Conservation (phyloP, 2,329 filamentous ascomycete genomes). For the Fusarium sp. region DNA sequence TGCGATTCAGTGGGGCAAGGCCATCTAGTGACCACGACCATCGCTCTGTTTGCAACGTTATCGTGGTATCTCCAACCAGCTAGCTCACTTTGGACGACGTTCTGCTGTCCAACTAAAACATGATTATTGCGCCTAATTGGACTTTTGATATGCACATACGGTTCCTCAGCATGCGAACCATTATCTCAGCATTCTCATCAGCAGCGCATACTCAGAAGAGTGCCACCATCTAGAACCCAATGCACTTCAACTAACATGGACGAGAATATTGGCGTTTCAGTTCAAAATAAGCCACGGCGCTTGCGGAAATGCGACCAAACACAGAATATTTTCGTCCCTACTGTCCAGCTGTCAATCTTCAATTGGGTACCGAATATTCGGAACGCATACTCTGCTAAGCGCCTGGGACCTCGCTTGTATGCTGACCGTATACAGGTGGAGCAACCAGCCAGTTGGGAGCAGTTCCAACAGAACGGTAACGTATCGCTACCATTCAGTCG, state of each 20-base stretch:
- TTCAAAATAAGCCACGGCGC: neutral
- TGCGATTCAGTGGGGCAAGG: neutral
- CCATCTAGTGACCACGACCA: neutral
- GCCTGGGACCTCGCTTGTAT: neutral
- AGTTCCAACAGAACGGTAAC: neutral
- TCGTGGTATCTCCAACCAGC: neutral
- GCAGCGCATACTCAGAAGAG: neutral
- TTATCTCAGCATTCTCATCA: neutral
- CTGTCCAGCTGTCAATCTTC: neutral
- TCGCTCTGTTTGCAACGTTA: neutral
- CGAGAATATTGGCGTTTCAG: neutral
- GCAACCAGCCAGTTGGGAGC: neutral
- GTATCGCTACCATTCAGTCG: neutral
- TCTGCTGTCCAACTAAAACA: neutral
- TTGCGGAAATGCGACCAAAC: neutral
- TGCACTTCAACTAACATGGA: neutral
- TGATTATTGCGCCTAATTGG: neutral
- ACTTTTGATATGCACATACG: neutral
- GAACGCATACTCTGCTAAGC: conserved; percentile 5
- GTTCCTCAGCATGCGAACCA: neutral
- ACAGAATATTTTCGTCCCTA: neutral
- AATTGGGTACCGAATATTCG: neutral
- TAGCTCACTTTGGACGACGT: neutral
- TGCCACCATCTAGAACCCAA: neutral
- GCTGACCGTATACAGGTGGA: neutral